A percentile compares a stretch with the other conserved stretches of the same genome.
These are phyloP conservation scores for Singerocomus rubriflavus DNA, from an alignment of 1,284 basidiomycete genomes.

Conservation along the genomic window DNA sequence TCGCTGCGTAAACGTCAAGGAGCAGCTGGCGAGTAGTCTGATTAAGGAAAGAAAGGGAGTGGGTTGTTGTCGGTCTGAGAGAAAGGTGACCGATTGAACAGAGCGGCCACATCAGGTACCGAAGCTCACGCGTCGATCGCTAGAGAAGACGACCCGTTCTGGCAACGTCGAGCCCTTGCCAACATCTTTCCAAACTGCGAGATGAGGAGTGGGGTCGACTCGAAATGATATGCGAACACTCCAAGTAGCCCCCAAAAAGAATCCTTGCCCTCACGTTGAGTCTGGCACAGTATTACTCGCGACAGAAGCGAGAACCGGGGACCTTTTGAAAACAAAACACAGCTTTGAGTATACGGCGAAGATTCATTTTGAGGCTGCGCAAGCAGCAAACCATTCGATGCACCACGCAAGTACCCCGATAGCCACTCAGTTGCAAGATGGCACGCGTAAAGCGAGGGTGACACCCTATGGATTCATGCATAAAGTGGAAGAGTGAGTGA, in stretches of 20 bases:
- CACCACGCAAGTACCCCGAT: constrained; percentile 5
- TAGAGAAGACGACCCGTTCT: constrained; percentile 20
- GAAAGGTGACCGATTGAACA: constrained; percentile 6
- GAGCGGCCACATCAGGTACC: constrained; percentile 24
- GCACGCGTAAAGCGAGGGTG: constrained; percentile 7
- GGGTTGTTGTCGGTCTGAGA: constrained; percentile 14
- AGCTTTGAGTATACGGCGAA: constrained; percentile 15
- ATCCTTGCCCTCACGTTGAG: not conserved
- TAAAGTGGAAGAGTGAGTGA: constrained; percentile 8
- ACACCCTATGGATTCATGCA: constrained; percentile 10
- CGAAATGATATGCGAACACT: constrained; percentile 3
- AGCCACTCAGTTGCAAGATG: constrained; percentile 2
- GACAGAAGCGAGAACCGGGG: constrained; percentile 2
- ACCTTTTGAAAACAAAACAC: constrained; percentile 13
- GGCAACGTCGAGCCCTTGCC: constrained; percentile 23
- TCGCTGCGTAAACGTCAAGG: constrained; percentile 27
- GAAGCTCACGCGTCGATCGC: constrained; percentile 29
- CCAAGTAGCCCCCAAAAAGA: not conserved
- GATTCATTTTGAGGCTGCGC: constrained; percentile 29
- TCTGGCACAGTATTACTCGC: not conserved
- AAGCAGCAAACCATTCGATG: constrained; percentile 10
- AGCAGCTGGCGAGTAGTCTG: constrained; percentile 1
- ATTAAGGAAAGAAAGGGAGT: constrained; percentile 3
- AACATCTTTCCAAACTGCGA: constrained; percentile 15
- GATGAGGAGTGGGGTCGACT: constrained; percentile 3